Evolutionary conservation across 805 yeast genomes (phyloP), one percentile per base, ranked within the genome.

Genomic region (Saturnispora halmiae): DNA sequence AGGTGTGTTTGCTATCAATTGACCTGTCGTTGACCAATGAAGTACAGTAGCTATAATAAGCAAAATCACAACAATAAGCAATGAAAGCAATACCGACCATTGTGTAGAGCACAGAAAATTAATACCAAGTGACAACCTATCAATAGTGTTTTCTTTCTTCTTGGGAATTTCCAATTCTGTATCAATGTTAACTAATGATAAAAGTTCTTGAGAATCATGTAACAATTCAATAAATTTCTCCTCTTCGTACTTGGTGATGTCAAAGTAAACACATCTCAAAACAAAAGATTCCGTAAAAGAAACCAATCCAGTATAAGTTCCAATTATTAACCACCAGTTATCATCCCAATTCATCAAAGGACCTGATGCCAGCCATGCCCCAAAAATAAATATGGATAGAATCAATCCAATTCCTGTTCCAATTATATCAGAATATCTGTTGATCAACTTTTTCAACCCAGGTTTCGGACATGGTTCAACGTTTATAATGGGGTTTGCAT

Each of bases 301-400:
- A 31, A 66, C 54, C 18, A 67, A 52, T 15, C 72, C 72, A 0
- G 72, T 64, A 44, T 67, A 67, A 2, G 72, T 66, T 35, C 72
- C 72, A 45, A 65, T 66, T 31, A 67, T 64, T 31, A 67, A 51
- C 70, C 70, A 67, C 72, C 72, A 67, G 42, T 64, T 54, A 35
- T 55, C 59, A 47, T 48, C 47, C 61, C 63, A 67, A 25, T 49
- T 21, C 64, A 67, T 55, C n/a, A 53, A 40, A 30, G 48, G 37
- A 31, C 72, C 72, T 26, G 65, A 51, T 18, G 52, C 51, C 14
- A 65, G 14, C 72, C 72, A 67, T 16, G 49, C 59, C 11, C 48
- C 50, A 39, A 67, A 57, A 9, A 59, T 70, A 19, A 44, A 46
- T 14, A 52, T 28, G 13, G 65, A 58, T 31, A 67, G 51, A 4